Conservation (phyloP, 139 green algal genomes). For the Parachlorella kessleri region DNA sequence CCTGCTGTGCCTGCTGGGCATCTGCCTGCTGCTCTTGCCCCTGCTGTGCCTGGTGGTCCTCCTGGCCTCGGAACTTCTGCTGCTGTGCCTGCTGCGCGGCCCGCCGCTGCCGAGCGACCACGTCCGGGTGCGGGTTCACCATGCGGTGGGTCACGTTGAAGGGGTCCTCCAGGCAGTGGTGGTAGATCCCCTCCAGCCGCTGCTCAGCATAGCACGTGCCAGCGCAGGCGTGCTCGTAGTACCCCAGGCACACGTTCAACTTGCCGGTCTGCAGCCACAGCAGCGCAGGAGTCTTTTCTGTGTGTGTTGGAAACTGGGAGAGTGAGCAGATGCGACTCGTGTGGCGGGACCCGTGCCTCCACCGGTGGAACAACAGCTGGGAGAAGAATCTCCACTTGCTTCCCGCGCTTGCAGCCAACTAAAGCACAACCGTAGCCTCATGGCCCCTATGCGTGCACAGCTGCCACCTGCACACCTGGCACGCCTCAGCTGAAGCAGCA, state of each 20-base stretch:
- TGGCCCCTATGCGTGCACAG: too few species aligned
- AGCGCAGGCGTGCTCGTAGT: conserved; percentile 52
- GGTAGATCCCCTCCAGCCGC: conserved; percentile 49
- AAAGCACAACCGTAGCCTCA: neutral
- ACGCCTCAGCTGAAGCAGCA: too few species aligned
- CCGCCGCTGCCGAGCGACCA: neutral
- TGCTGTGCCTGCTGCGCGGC: neutral
- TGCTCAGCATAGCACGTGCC: conserved; percentile 51
- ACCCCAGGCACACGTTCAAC: conserved; percentile 48
- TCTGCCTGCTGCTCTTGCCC: too few species aligned
- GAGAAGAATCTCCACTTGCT: too few species aligned
- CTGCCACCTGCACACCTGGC: too few species aligned
- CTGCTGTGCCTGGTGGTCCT: neutral
- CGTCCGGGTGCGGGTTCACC: neutral
- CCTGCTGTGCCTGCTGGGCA: too few species aligned
- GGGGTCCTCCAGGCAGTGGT: conserved; percentile 41
- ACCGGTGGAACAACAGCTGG: too few species aligned
- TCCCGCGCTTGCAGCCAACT: neutral
- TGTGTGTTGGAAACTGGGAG: too few species aligned
- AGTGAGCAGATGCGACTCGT: too few species aligned
- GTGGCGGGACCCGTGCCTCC: too few species aligned
- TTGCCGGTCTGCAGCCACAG: conserved; percentile 38
- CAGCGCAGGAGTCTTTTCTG: too few species aligned
- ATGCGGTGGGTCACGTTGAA: neutral
- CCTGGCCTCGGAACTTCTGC: neutral